phyloP scores from a whole-genome alignment of 2,329 filamentous ascomycete genomes.

The Dryadomyces quercivorus region DNA sequence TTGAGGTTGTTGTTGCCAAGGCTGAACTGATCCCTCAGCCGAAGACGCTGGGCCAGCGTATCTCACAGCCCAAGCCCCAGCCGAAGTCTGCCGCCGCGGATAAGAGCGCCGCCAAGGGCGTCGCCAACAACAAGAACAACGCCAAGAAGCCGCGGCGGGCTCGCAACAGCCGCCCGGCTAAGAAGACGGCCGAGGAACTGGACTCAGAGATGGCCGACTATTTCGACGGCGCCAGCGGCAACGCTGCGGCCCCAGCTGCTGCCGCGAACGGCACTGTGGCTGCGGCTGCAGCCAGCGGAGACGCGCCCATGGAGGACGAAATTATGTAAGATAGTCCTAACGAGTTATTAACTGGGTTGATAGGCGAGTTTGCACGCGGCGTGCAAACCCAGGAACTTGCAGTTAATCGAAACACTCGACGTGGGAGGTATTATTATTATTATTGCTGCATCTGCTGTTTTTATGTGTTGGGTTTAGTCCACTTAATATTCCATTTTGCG shows the following conservation, averaged over 20 bases:
- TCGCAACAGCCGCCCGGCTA: conserved; percentile 51
- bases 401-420: too few relatives aligned
- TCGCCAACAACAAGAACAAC: conserved; percentile 29
- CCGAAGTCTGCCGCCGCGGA: conserved; percentile 70
- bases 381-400: too few relatives aligned
- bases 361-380: too few relatives aligned
- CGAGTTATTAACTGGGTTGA: background rate
- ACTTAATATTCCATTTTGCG: too few relatives aligned
- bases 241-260: conserved; percentile 30
- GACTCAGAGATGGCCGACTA: conserved; percentile 98
- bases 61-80: conserved; percentile 57
- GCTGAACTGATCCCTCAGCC: conserved; percentile 52
- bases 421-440: too few relatives aligned
- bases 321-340: conserved; percentile 34
- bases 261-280: conserved; percentile 25
- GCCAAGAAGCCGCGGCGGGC: conserved; percentile 40
- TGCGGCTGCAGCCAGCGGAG: conserved; percentile 35
- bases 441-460: too few relatives aligned
- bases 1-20: conserved; percentile 82
- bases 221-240: conserved; percentile 46
- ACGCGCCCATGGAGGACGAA: conserved; percentile 56
- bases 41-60: conserved; percentile 70
- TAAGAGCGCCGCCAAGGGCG: conserved; percentile 46
- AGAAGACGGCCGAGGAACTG: conserved; percentile 92
- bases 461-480: too few relatives aligned